phyloP scores from a whole-genome alignment of 768 basidiomycete species.

The Galerina sulciceps region DNA sequence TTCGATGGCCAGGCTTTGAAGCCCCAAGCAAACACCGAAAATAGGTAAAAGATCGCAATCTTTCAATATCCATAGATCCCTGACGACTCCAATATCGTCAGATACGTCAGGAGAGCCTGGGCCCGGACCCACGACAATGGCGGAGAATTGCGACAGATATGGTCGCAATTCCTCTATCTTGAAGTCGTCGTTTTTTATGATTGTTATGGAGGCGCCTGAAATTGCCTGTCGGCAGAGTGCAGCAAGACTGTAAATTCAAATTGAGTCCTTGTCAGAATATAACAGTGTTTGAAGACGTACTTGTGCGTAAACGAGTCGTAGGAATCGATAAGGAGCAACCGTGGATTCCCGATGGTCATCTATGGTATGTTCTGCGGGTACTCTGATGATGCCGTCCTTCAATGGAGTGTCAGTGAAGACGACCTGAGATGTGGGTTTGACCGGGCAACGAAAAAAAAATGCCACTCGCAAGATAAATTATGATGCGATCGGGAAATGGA shows the following conservation, averaged over 20 bases:
- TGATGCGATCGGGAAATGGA: slow-evolving; percentile 13
- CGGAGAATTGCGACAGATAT: slow-evolving; percentile 64
- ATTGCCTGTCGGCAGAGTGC: slow-evolving; percentile 68
- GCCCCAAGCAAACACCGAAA: slow-evolving; percentile 84
- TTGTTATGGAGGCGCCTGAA: slow-evolving; percentile 62
- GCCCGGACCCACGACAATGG: slow-evolving; percentile 77
- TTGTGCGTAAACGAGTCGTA: slow-evolving; percentile 92
- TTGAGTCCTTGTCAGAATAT: neutral
- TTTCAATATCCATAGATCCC: slow-evolving; percentile 69
- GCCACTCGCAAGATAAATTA: neutral
- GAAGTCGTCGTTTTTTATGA: slow-evolving; percentile 75
- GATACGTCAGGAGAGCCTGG: slow-evolving; percentile 74
- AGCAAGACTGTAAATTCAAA: slow-evolving; percentile 59
- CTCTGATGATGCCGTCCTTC: neutral
- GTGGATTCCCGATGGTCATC: slow-evolving; percentile 40
- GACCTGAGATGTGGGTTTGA: neutral
- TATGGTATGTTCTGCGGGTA: neutral
- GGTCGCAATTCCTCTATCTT: slow-evolving; percentile 53
- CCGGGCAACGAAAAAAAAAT: neutral
- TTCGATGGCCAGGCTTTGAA: slow-evolving; percentile 75
- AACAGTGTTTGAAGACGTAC: slow-evolving; percentile 44
- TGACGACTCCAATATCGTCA: slow-evolving; percentile 70
- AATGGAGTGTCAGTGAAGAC: neutral
- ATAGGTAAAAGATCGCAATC: slow-evolving; percentile 61
- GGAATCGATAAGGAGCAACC: slow-evolving; percentile 77